Base-by-base conservation (phyloP, 192 early-diverging fungal species). In the Neocallimastix lanati region DNA sequence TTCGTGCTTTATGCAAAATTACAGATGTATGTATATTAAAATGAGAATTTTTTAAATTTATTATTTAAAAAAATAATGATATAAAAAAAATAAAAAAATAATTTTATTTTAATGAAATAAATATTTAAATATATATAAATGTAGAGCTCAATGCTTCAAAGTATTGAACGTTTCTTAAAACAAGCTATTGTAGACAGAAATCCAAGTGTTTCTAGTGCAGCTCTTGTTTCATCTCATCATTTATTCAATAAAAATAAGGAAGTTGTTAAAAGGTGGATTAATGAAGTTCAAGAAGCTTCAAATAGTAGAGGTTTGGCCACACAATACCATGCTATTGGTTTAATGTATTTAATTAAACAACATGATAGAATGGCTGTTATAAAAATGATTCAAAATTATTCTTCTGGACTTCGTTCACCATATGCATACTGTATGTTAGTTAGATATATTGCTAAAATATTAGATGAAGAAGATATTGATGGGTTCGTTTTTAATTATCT, bases 341-440 rank as follows among this genome's bases (percentile, higher is more conserved):
- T 99, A 13, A 82, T 99, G 85, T 99, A 97, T 82, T 91, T 91
- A 77, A 98, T 99, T 79, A 88, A 95, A 21, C 94, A 96, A 83
- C 96, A 97, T 83, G 97, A 99, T 87, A 90, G 94, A 38, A 98
- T 99, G 96, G 97, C 97, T 13, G 94, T 99, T 76, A 90, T 93
- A 82, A 99, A 99, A 86, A 81, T n/a, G n/a, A n/a, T n/a, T n/a
- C n/a, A n/a, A n/a, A n/a, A n/a, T n/a, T n/a, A n/a, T n/a, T n/a
- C n/a, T 33, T 88, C 87, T 28, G 82, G 80, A 36, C 84, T 99
- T 80, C 88, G 93, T 76, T 96, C 92, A 80, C 91, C 95, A 29
- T 91, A 93, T 82, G 94, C 97, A 33, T 92, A 95, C 35, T 96
- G 96, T 82, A 88, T 98, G 87, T 86, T 98, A 80, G 92, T 99